These are phyloP conservation scores for Pecoramyces ruminantium DNA, from an alignment of 192 early-diverging fungal species.

Conservation along the genomic window DNA sequence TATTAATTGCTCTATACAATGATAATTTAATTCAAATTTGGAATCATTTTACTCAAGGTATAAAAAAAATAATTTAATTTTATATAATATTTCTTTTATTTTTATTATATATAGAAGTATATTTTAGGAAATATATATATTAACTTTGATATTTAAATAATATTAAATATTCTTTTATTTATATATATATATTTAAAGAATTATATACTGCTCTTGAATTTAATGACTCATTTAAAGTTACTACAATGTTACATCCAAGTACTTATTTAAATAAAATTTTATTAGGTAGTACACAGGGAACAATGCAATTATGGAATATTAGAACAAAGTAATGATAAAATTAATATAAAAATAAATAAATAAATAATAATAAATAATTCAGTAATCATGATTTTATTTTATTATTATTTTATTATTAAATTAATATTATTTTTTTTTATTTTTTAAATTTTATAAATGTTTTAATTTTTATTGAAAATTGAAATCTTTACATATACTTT, in stretches of 20 bases:
- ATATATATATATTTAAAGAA: conserved; percentile 17
- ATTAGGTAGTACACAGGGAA: conserved; percentile 64
- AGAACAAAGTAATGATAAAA: conserved; percentile 24
- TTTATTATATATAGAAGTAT: not conserved
- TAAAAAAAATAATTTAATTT: not conserved
- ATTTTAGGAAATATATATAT: too few relatives aligned
- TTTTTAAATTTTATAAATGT: too few relatives aligned
- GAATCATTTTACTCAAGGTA: conserved; percentile 52
- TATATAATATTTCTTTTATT: not conserved
- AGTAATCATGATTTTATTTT: too few relatives aligned
- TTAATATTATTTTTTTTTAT: too few relatives aligned
- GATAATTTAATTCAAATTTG: conserved; percentile 67
- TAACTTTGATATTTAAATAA: too few relatives aligned
- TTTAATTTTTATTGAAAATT: too few relatives aligned
- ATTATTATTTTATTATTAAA: too few relatives aligned
- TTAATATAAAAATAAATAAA: too few relatives aligned
- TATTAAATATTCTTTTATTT: too few relatives aligned
- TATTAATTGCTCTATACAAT: conserved; percentile 34
- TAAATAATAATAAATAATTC: too few relatives aligned
- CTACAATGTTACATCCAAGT: conserved; percentile 73
- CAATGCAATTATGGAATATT: conserved; percentile 92
- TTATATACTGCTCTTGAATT: conserved; percentile 58
- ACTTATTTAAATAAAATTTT: conserved; percentile 97
- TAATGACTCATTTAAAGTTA: conserved; percentile 49
- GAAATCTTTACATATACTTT: too few relatives aligned